phyloP scores from a whole-genome alignment of 495 filamentous ascomycete species.

The Tuber microsphaerosporum region DNA sequence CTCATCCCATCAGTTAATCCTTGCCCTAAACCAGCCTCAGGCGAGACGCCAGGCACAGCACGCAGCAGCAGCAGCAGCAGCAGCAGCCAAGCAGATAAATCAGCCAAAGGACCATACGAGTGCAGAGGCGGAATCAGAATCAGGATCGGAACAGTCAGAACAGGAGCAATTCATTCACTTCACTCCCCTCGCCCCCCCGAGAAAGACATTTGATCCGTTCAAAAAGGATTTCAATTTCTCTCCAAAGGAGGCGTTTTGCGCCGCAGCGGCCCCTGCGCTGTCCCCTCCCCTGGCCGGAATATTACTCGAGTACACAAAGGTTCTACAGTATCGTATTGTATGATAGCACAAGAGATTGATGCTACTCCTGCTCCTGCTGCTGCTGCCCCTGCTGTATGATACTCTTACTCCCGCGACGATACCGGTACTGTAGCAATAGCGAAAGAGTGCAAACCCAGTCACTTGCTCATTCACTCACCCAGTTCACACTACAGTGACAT shows the following conservation, averaged over 20 bases:
- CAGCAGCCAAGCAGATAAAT: not conserved
- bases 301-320: not conserved
- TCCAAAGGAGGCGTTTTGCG: not conserved
- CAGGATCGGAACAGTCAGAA: not conserved
- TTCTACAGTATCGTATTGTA: constrained; percentile 1
- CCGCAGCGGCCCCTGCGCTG: not conserved
- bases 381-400: not conserved
- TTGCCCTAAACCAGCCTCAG: not conserved
- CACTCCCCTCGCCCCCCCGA: not conserved
- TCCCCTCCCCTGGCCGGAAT: not conserved
- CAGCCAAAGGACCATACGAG: constrained; percentile 1
- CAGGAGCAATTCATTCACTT: not conserved
- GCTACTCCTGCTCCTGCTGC: not conserved
- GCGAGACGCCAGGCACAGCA: constrained; percentile 1
- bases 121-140: not conserved
- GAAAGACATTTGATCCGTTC: not conserved
- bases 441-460: not conserved
- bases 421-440: not conserved
- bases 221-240: not conserved
- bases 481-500: not conserved
- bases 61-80: not conserved
- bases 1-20: not conserved
- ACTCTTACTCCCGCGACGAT: not conserved
- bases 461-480: not conserved
- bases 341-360: constrained; percentile 1